phyloP scores from a whole-genome alignment of 1,284 basidiomycete species.

The Psilocybe mexicana region DNA sequence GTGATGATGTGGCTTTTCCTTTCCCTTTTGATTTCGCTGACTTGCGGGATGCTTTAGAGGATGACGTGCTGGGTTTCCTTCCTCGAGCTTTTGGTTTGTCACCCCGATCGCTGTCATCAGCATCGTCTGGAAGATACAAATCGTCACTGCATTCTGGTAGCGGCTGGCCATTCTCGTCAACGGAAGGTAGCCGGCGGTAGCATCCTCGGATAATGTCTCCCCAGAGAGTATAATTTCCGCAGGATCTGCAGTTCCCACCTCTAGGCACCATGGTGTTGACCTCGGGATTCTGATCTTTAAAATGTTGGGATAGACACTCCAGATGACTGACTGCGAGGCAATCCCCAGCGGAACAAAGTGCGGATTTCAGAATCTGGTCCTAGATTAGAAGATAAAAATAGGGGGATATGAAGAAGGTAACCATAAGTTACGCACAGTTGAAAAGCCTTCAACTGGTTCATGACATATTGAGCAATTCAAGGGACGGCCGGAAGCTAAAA shows the following conservation, averaged over 20 bases:
- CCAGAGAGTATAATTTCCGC: slow-evolving; percentile 62
- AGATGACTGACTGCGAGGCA: slow-evolving; percentile 69
- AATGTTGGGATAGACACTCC: slow-evolving; percentile 63
- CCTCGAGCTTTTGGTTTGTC: slow-evolving; percentile 6
- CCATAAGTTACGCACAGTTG: slow-evolving; percentile 39
- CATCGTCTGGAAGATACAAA: slow-evolving; percentile 25
- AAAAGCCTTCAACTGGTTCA: slow-evolving; percentile 40
- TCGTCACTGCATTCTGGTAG: slow-evolving; percentile 21
- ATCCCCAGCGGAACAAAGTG: slow-evolving; percentile 44
- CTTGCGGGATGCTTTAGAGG: neutral
- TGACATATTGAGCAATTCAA: slow-evolving; percentile 58
- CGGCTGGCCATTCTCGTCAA: slow-evolving; percentile 31
- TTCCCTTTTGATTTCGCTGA: slow-evolving; percentile 9
- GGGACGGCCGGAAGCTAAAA: slow-evolving; percentile 35
- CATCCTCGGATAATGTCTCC: slow-evolving; percentile 71
- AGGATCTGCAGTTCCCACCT: slow-evolving; percentile 60
- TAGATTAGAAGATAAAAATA: slow-evolving; percentile 27
- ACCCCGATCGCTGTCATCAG: slow-evolving; percentile 6
- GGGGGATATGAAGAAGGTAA: neutral
- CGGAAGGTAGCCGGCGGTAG: slow-evolving; percentile 54
- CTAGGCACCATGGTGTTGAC: slow-evolving; percentile 57
- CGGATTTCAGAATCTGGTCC: slow-evolving; percentile 54
- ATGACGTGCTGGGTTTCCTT: slow-evolving; percentile 2
- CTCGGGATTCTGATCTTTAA: slow-evolving; percentile 40
- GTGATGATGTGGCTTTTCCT: neutral